phyloP scores from a whole-genome alignment of 306 rosid genomes.

The Sicyos baderoa region DNA sequence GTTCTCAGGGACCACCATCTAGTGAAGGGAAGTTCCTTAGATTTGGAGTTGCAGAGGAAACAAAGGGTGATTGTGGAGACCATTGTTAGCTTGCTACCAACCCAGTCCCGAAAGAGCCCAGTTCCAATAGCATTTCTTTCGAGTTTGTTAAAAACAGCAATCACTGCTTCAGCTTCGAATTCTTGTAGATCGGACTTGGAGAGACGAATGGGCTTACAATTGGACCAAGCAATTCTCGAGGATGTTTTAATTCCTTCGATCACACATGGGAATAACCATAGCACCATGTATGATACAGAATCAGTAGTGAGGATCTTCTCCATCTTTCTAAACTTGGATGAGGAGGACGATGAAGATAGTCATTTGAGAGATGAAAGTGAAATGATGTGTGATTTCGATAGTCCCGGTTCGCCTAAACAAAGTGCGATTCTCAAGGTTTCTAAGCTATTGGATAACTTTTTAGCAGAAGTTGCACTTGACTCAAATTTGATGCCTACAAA shows the following conservation, averaged over 20 bases:
- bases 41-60: slow-evolving; percentile 68
- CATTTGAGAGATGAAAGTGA: slow-evolving; percentile 69
- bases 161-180: slow-evolving; percentile 63
- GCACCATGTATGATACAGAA: slow-evolving; percentile 67
- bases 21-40: slow-evolving; percentile 51
- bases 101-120: slow-evolving; percentile 78
- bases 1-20: slow-evolving; percentile 44
- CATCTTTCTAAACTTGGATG: slow-evolving; percentile 74
- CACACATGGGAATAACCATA: slow-evolving; percentile 48
- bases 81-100: slow-evolving; percentile 63
- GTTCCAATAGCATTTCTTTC: slow-evolving; percentile 97
- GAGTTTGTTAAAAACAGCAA: slow-evolving; percentile 78
- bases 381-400: slow-evolving; percentile 78
- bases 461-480: slow-evolving; percentile 89
- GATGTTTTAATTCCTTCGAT: slow-evolving; percentile 62
- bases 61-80: slow-evolving; percentile 85
- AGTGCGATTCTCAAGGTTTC: slow-evolving; percentile 90
- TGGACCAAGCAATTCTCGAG: slow-evolving; percentile 96
- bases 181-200: slow-evolving; percentile 86
- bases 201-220: slow-evolving; percentile 79
- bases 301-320: slow-evolving; percentile 36
- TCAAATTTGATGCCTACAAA: slow-evolving; percentile 61
- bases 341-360: slow-evolving; percentile 53
- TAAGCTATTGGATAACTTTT: slow-evolving; percentile 70
- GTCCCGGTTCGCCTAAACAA: slow-evolving; percentile 93